Evolutionary conservation across 257 asterid species (phyloP).

Genomic region (Agastache rugosa): DNA sequence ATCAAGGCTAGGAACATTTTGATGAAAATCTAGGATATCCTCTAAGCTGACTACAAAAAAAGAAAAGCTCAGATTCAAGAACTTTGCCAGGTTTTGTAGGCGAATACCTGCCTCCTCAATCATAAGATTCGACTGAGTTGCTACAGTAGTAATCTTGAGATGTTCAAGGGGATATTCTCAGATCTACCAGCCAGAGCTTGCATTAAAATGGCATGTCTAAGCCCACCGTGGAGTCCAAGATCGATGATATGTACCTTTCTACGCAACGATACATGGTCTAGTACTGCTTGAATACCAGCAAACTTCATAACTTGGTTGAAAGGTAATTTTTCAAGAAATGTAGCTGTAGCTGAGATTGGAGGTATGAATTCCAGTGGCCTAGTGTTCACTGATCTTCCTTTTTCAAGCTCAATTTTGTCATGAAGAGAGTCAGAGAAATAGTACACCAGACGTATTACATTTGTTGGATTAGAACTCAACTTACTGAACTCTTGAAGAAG

Average conservation of each 20-base stretch:
- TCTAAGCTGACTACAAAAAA: conserved; percentile 21
- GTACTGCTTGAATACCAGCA: conserved; percentile 47
- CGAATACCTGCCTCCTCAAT: conserved; percentile 45
- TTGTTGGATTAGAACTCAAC: conserved; percentile 35
- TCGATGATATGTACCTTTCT: conserved; percentile 45
- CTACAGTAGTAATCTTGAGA: conserved; percentile 55
- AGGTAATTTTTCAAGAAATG: conserved; percentile 36
- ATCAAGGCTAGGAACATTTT: conserved; percentile 2
- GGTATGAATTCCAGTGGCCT: not conserved
- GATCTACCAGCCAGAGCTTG: conserved; percentile 30
- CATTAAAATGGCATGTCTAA: conserved; percentile 40
- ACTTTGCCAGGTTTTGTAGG: conserved; percentile 25
- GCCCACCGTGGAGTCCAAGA: conserved; percentile 40
- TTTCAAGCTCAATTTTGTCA: conserved; percentile 48
- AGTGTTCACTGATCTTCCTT: conserved; percentile 10
- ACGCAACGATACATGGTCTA: conserved; percentile 43
- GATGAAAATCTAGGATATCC: not conserved
- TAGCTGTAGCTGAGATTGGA: not conserved
- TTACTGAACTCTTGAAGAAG: conserved; percentile 39
- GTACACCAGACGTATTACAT: conserved; percentile 43
- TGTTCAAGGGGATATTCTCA: conserved; percentile 31
- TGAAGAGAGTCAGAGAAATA: conserved; percentile 51
- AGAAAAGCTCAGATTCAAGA: conserved; percentile 33
- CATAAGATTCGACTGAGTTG: conserved; percentile 35
- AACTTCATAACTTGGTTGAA: conserved; percentile 43